Evolutionary conservation across 2,329 filamentous ascomycete species (phyloP).

Genomic region (Berkeleyomyces basicola): DNA sequence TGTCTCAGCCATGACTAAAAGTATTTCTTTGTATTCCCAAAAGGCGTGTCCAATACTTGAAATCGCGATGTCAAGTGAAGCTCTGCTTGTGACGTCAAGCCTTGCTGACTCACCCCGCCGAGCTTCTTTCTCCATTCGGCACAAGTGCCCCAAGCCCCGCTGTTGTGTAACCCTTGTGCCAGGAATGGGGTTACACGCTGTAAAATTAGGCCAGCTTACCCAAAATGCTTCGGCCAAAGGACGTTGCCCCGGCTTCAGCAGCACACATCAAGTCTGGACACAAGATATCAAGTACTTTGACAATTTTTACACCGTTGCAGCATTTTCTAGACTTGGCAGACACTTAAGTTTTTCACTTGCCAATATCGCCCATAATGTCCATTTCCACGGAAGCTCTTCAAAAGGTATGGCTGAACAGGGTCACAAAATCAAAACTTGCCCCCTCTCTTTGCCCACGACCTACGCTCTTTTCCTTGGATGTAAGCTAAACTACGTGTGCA

Average conservation of each 20-base stretch:
- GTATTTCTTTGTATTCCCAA: too few relatives aligned
- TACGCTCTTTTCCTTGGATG: too few relatives aligned
- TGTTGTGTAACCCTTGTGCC: background rate
- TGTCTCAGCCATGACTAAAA: conserved; percentile 4
- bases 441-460: background rate
- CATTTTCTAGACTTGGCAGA: too few relatives aligned
- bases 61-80: too few relatives aligned
- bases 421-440: background rate
- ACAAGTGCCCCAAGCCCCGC: background rate
- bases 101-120: background rate
- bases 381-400: conserved; percentile 88
- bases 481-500: conserved; percentile 6
- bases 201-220: background rate
- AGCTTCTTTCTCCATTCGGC: background rate
- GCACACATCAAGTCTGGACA: too few relatives aligned
- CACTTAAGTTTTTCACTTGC: background rate
- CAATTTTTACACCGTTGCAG: too few relatives aligned
- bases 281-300: too few relatives aligned
- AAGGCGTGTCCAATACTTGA: too few relatives aligned
- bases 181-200: background rate
- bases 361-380: conserved; percentile 46
- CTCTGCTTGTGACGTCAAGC: background rate
- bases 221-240: too few relatives aligned
- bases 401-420: too few relatives aligned
- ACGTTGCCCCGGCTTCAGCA: too few relatives aligned